A percentile compares a stretch with the other conserved stretches of the same genome.
phyloP scores from a whole-genome alignment of 306 rosid species.

The Fragaria ananassa region DNA sequence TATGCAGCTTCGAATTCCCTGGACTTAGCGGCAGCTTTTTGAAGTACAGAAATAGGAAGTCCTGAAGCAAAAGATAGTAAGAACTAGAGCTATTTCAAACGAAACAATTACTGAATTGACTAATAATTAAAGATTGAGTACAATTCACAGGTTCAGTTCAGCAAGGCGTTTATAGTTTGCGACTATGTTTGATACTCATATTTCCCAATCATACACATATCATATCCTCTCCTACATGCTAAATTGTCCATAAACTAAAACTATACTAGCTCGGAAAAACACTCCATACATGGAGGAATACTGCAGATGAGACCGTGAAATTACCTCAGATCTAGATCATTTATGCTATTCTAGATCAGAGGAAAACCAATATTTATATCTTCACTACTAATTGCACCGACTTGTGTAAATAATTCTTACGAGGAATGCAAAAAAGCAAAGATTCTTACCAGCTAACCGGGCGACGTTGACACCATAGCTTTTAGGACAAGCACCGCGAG shows the following conservation, averaged over 20 bases:
- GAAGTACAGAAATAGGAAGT: constrained; percentile 63
- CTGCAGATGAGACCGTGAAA: not conserved
- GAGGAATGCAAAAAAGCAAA: constrained; percentile 9
- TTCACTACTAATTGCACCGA: not conserved
- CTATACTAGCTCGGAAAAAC: not conserved
- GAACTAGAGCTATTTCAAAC: not conserved
- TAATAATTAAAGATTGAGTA: not conserved
- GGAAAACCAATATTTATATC: not conserved
- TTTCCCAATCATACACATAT: not conserved
- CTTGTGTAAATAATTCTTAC: not conserved
- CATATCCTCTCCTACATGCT: not conserved
- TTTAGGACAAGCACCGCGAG: constrained; percentile 87
- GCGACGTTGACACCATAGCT: constrained; percentile 97
- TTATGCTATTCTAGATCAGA: not conserved
- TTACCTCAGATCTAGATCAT: not conserved
- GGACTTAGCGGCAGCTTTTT: constrained; percentile 74
- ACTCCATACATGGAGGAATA: not conserved
- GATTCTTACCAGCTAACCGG: constrained; percentile 72
- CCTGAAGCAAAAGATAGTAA: constrained; percentile 27
- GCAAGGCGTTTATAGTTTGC: not conserved
- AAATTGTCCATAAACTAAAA: not conserved
- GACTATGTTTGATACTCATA: not conserved
- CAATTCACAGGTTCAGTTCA: not conserved
- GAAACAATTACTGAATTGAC: not conserved
- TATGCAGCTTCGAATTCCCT: constrained; percentile 74